Evolutionary conservation across 2,329 filamentous ascomycete genomes (phyloP), one percentile per base, ranked within the genome.

Genomic region (Penicillium sp.): DNA sequence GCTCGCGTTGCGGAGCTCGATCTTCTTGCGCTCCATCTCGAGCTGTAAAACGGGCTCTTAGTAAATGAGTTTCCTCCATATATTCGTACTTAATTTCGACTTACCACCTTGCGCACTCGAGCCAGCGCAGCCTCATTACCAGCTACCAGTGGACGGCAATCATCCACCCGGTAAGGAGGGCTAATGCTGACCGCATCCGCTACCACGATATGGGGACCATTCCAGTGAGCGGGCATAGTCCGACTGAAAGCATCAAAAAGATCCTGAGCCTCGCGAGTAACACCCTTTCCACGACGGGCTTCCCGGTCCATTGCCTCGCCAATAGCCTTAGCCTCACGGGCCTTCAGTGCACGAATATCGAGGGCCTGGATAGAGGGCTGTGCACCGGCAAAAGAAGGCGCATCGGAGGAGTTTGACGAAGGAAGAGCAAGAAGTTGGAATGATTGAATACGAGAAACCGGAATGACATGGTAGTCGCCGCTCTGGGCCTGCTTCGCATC

Each of bases 221-320:
- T 81, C 86, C 86, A 89, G 61, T 84, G 80, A 30, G 84, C 81
- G 10, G 85, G 85, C 70, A 85, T 87, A 73, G 85, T 85, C 67
- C 84, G 81, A 62, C 81, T 82, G 57, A 89, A 80, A 11, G 83
- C 81, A 76, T 89, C 85, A 67, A 86, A 89, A 16, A 89, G 77
- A 57, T 87, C 85, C 74, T 89, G 87, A 28, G 83, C 86, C 64
- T 87, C 85, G 40, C 78, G 81, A 40, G 80, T 84, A 7, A 88
- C 86, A 10, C 85, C 85, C 73, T 85, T 87, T 57, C 85, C 86
- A 60, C 82, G 80, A 57, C 82, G 81, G n/a, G 81, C 79, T 65
- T 87, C 85, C 62, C 80, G 78, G 62, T 86, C 83, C 70, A 87
- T 84, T 66, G 85, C 76, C 65, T 85, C 81, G 11, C 80, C 76